A percentile compares a stretch with the other conserved stretches of the same genome.
These are phyloP conservation scores for Bruguiera hainesii DNA, from an alignment of 441 rosid species.

Conservation along the genomic window DNA sequence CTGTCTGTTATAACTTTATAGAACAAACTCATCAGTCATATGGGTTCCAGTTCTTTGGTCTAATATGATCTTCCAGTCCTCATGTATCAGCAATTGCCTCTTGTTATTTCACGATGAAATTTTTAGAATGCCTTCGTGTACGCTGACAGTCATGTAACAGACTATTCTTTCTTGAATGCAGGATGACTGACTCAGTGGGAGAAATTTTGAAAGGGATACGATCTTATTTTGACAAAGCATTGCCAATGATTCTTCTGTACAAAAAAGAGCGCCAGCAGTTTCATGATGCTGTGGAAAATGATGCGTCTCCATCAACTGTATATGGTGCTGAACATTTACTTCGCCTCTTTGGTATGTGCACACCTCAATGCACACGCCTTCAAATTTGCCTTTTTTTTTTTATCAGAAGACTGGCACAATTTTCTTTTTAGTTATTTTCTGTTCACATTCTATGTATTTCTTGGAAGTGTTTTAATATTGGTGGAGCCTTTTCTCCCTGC, in stretches of 20 bases:
- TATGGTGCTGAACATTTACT: constrained; percentile 98
- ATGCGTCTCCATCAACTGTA: constrained; percentile 78
- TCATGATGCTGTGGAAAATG: constrained; percentile 47
- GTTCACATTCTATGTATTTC: no score
- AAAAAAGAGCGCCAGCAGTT: constrained; percentile 89
- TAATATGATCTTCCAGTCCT: neutral
- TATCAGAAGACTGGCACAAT: neutral
- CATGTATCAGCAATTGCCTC: neutral
- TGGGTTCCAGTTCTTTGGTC: neutral
- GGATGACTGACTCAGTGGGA: constrained; percentile 78
- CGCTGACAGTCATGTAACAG: constrained; percentile 14
- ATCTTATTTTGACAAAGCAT: constrained; percentile 87
- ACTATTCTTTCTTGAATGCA: constrained; percentile 29
- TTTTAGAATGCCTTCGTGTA: constrained; percentile 1
- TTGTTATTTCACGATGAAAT: neutral
- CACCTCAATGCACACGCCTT: constrained; percentile 2
- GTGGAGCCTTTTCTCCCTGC: constrained; percentile 24
- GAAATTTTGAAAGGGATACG: constrained; percentile 89
- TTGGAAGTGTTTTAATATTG: neutral
- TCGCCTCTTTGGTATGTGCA: constrained; percentile 81
- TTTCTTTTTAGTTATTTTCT: no score
- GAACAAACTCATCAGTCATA: no score
- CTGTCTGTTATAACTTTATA: no score
- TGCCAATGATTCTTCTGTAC: constrained; percentile 78
- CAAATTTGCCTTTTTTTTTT: constrained; percentile 5